These are phyloP conservation scores for Gamsiella multidivaricata DNA, from an alignment of 192 early-diverging fungal species.

Conservation along the genomic window DNA sequence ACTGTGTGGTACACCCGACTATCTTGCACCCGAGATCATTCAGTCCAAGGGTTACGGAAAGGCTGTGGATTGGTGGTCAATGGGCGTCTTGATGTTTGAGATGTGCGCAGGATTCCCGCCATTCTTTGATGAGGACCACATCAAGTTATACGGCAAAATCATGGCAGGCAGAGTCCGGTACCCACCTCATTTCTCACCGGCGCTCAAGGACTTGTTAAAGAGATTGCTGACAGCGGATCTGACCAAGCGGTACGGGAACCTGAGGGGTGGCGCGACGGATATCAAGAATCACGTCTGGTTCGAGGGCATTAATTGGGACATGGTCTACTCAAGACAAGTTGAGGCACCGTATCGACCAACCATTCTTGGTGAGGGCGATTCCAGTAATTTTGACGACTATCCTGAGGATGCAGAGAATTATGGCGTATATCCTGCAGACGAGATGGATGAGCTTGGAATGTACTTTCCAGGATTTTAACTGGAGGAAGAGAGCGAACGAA, in stretches of 20 bases:
- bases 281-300: constrained; percentile 97
- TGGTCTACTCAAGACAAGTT: constrained; percentile 76
- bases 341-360: constrained; percentile 89
- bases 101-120: constrained; percentile 95
- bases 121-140: constrained; percentile 95
- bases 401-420: constrained; percentile 62
- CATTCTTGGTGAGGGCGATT: constrained; percentile 84
- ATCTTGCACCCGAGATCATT: constrained; percentile 87
- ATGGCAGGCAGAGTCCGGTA: constrained; percentile 83
- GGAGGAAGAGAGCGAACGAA: background rate
- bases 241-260: constrained; percentile 86
- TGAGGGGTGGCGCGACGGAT: constrained; percentile 83
- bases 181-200: constrained; percentile 84
- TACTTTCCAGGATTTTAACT: constrained; percentile 45
- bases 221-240: constrained; percentile 82
- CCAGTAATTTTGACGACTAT: constrained; percentile 78
- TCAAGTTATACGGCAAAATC: constrained; percentile 94
- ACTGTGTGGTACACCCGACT: constrained; percentile 87
- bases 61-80: constrained; percentile 94
- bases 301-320: constrained; percentile 90
- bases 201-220: constrained; percentile 86
- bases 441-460: constrained; percentile 36
- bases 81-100: constrained; percentile 92
- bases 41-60: constrained; percentile 93
- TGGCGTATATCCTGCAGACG: constrained; percentile 51